Evolutionary conservation across 2,329 filamentous ascomycete species (phyloP).

Genomic region (Aspergillus sp.): DNA sequence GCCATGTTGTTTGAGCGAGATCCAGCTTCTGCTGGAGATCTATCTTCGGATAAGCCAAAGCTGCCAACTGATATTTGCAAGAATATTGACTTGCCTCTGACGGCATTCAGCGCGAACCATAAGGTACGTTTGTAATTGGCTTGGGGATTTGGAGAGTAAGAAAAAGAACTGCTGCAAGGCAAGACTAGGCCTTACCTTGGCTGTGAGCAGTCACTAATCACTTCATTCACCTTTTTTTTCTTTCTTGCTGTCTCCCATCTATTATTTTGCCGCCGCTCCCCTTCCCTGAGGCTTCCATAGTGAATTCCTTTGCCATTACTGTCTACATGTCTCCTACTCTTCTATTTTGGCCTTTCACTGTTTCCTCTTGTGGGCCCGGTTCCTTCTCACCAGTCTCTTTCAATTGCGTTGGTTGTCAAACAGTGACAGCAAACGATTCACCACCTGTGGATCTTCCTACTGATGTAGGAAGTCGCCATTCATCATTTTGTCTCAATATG

Average conservation of each 20-base stretch:
- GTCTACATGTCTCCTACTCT: background rate
- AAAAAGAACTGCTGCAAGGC: too few species aligned
- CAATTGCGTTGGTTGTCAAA: conserved; percentile 11
- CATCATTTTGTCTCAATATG: conserved; percentile 6
- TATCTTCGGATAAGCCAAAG: conserved; percentile 14
- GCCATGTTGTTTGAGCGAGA: background rate
- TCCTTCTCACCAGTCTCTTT: background rate
- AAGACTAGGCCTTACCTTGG: too few species aligned
- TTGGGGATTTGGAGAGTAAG: background rate
- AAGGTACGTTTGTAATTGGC: conserved; percentile 13
- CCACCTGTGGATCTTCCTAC: conserved; percentile 2
- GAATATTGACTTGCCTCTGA: conserved; percentile 18
- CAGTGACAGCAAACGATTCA: conserved; percentile 10
- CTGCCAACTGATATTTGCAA: conserved; percentile 15
- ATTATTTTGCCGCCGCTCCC: too few species aligned
- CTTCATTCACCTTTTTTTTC: background rate
- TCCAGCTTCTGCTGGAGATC: conserved; percentile 7
- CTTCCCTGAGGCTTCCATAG: too few species aligned
- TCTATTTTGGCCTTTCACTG: background rate
- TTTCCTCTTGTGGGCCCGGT: background rate
- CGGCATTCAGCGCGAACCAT: conserved; percentile 15
- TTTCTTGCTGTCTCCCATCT: background rate
- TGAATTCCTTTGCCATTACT: background rate
- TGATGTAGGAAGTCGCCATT: conserved; percentile 12
- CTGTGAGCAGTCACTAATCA: background rate